Percentiles rank a stretch among this genome's conserved stretches.
phyloP scores from a whole-genome alignment of 2,329 filamentous ascomycete genomes.

The Alternaria sp. region DNA sequence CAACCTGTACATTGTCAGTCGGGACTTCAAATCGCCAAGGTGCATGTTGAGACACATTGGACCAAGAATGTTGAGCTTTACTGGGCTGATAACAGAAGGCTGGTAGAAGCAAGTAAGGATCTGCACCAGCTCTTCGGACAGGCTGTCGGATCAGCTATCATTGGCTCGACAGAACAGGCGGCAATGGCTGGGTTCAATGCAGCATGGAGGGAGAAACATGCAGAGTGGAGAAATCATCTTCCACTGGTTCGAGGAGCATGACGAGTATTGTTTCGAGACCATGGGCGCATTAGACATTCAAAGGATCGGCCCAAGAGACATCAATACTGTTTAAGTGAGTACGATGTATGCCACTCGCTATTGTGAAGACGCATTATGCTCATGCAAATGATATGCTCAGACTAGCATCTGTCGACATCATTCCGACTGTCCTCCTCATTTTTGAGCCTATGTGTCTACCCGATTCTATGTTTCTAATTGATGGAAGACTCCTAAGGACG shows the following conservation, averaged over 20 bases:
- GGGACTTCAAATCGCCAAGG: constrained; percentile 20
- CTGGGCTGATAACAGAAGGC: neutral
- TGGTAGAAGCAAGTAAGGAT: constrained; percentile 27
- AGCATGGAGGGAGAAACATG: constrained; percentile 31
- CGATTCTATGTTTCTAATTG: neutral
- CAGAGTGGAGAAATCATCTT: constrained; percentile 19
- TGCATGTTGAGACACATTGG: constrained; percentile 23
- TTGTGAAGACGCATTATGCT: neutral
- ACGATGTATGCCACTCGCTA: neutral
- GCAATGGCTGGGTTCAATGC: constrained; percentile 39
- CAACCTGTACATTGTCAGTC: neutral
- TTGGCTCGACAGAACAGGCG: constrained; percentile 36
- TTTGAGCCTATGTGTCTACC: neutral
- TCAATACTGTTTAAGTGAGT: neutral
- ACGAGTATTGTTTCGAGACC: neutral
- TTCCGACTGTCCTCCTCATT: neutral
- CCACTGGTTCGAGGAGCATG: constrained; percentile 4
- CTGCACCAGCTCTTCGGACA: constrained; percentile 41
- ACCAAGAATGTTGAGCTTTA: constrained; percentile 11
- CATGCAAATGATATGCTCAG: neutral
- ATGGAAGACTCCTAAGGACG: neutral
- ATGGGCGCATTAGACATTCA: neutral
- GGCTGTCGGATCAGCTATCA: constrained; percentile 36
- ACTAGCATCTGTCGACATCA: neutral
- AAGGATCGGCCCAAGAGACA: neutral